A percentile compares a stretch with the other conserved stretches of the same genome.
phyloP scores from a whole-genome alignment of 1,284 basidiomycete species.

The Cutaneotrichosporon cavernicola region DNA sequence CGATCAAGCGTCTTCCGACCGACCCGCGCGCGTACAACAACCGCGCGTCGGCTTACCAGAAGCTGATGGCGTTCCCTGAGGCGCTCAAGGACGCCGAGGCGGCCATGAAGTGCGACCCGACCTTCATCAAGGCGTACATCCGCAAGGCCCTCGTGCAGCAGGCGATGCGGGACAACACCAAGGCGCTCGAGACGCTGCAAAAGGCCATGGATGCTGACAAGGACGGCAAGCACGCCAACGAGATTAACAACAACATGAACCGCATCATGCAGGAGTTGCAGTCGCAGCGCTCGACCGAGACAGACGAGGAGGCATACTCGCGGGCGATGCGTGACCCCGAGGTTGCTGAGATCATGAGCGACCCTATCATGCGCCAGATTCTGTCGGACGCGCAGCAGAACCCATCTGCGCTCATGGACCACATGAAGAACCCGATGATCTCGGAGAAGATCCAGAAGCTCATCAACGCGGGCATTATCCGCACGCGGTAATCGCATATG shows the following conservation, averaged over 20 bases:
- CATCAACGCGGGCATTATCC: conserved; percentile 87
- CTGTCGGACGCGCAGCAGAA: conserved; percentile 90
- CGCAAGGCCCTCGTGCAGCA: conserved; percentile 85
- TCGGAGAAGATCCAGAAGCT: conserved; percentile 66
- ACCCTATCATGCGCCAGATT: conserved; percentile 80
- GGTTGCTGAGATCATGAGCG: conserved; percentile 65
- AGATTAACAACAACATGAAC: conserved; percentile 73
- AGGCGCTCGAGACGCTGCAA: conserved; percentile 78
- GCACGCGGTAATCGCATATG: conserved; percentile 35
- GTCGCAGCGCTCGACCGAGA: conserved; percentile 78
- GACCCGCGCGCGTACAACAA: conserved; percentile 96
- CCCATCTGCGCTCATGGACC: conserved; percentile 86
- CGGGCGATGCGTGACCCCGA: conserved; percentile 98
- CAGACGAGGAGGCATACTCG: conserved; percentile 87
- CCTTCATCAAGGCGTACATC: conserved; percentile 93
- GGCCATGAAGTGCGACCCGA: conserved; percentile 87
- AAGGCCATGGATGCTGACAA: conserved; percentile 70
- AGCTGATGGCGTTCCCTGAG: conserved; percentile 89
- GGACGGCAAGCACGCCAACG: conserved; percentile 72
- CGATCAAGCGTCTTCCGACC: conserved; percentile 89
- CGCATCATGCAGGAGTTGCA: conserved; percentile 81
- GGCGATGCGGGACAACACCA: conserved; percentile 87
- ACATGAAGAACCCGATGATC: conserved; percentile 86
- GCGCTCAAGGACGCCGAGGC: conserved; percentile 93
- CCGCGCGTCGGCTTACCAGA: conserved; percentile 93